A percentile compares a stretch with the other conserved stretches of the same genome.
Evolutionary conservation across 2,329 filamentous ascomycete genomes (phyloP).

Genomic region (Huntiella decipiens): DNA sequence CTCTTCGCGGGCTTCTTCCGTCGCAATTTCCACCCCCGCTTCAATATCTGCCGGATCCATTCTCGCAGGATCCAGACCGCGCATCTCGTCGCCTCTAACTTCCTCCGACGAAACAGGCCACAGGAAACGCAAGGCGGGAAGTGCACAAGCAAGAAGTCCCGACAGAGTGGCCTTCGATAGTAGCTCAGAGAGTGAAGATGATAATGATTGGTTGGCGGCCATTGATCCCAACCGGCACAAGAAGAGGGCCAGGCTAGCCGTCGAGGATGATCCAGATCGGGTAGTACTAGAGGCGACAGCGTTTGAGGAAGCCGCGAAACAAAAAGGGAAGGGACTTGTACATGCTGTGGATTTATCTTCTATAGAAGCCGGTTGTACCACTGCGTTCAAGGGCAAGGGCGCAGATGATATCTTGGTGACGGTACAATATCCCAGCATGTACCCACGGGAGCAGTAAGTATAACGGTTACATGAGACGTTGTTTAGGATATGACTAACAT

Average conservation of each 20-base stretch:
- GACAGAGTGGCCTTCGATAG: constrained; percentile 31
- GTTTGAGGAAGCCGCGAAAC: constrained; percentile 12
- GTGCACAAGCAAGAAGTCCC: constrained; percentile 22
- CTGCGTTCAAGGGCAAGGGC: constrained; percentile 28
- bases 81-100: constrained; percentile 6
- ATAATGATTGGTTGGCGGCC: constrained; percentile 29
- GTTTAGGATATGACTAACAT: constrained; percentile 7
- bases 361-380: constrained; percentile 29
- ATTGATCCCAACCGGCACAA: constrained; percentile 29
- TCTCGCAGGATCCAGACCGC: constrained; percentile 1
- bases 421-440: constrained; percentile 68
- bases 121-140: constrained; percentile 30
- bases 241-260: constrained; percentile 13
- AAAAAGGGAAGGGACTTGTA: constrained; percentile 29
- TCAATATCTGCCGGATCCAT: neutral
- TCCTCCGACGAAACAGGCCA: constrained; percentile 6
- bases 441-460: constrained; percentile 44
- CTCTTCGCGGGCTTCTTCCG: neutral
- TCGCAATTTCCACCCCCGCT: constrained; percentile 1
- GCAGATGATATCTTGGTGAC: constrained; percentile 38
- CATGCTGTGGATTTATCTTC: constrained; percentile 40
- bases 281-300: constrained; percentile 3
- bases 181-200: constrained; percentile 31
- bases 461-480: constrained; percentile 12
- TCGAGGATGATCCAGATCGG: constrained; percentile 8